Percentiles rank a stretch among this genome's conserved stretches.
Evolutionary conservation across 2,329 filamentous ascomycete species (phyloP).

Genomic region (Tolypocladium guangdongense): DNA sequence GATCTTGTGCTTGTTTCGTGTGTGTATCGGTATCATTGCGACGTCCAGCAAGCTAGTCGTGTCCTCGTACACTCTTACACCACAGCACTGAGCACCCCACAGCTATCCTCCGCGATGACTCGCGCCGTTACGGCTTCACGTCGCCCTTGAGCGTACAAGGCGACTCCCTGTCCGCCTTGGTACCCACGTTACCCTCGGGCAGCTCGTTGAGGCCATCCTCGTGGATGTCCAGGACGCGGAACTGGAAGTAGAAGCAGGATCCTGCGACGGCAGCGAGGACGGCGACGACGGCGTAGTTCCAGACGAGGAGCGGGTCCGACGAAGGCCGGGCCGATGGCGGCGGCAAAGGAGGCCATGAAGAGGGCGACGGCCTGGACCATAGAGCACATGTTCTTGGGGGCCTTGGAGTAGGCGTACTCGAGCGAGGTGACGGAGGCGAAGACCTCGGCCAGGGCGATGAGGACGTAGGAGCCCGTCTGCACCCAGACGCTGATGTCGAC

Average conservation of each 20-base stretch:
- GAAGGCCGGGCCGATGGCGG: conserved; percentile 60
- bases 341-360: conserved; percentile 59
- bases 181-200: conserved; percentile 21
- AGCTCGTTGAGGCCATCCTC: conserved; percentile 61
- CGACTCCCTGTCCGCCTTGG: conserved; percentile 10
- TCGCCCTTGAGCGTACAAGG: not conserved
- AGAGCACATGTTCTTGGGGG: conserved; percentile 69
- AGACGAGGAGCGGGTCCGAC: conserved; percentile 55
- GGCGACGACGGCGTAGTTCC: conserved; percentile 61
- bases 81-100: not conserved
- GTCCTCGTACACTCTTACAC: not conserved
- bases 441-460: conserved; percentile 41
- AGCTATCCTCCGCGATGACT: not conserved
- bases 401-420: conserved; percentile 70
- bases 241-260: conserved; percentile 56
- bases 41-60: not conserved
- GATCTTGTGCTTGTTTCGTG: not conserved
- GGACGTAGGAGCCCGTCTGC: conserved; percentile 39
- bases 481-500: conserved; percentile 56
- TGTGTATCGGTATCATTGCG: not conserved
- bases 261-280: conserved; percentile 49
- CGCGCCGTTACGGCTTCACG: not conserved
- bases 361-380: conserved; percentile 61
- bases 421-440: conserved; percentile 50
- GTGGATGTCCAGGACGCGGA: conserved; percentile 49